These are phyloP conservation scores for Pyrenophora teres DNA, from an alignment of 2,329 filamentous ascomycete genomes.

Conservation along the genomic window DNA sequence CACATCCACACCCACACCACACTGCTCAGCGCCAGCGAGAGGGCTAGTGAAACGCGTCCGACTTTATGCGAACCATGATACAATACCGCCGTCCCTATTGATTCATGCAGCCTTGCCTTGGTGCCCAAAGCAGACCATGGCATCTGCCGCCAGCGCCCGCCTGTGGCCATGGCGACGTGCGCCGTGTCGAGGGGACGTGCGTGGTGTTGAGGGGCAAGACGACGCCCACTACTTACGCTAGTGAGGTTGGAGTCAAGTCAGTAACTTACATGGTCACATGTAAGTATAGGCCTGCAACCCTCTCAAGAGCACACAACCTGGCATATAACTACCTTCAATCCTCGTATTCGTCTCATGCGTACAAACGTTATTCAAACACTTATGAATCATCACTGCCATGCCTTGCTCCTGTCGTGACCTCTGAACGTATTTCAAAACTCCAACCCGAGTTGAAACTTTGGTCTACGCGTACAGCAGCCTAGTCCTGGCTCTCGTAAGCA, in stretches of 20 bases:
- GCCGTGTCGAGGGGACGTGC: too few species aligned
- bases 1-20: background rate
- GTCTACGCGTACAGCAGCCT: slow-evolving; percentile 4
- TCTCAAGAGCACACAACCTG: too few species aligned
- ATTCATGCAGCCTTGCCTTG: slow-evolving; percentile 24
- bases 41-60: slow-evolving; percentile 4
- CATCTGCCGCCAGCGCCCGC: slow-evolving; percentile 23
- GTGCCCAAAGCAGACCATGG: slow-evolving; percentile 24
- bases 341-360: too few species aligned
- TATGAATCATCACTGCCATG: too few species aligned
- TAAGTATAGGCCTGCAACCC: too few species aligned
- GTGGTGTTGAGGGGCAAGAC: slow-evolving; percentile 39
- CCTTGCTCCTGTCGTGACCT: background rate
- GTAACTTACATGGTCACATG: background rate
- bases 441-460: background rate
- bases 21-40: background rate
- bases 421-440: background rate
- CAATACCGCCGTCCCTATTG: slow-evolving; percentile 9
- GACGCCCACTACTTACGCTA: background rate
- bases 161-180: slow-evolving; percentile 28
- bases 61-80: slow-evolving; percentile 13
- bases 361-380: too few species aligned
- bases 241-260: background rate
- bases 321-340: too few species aligned
- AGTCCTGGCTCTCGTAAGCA: slow-evolving; percentile 3